Evolutionary conservation across 1,284 basidiomycete species (phyloP).

Genomic region (Erythrobasidium hasegawianum): DNA sequence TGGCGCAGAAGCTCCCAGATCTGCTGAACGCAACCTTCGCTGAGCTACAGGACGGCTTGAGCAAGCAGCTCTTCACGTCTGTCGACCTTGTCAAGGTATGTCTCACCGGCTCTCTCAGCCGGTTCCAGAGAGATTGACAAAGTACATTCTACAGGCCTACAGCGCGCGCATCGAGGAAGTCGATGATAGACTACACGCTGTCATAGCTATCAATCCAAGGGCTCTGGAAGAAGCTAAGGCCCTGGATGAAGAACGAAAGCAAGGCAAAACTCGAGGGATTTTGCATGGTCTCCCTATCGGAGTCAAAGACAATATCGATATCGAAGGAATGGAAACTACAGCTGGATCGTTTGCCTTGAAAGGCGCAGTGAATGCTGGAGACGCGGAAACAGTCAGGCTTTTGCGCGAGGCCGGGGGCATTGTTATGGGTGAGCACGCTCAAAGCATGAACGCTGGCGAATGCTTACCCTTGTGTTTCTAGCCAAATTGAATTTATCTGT

Average conservation of each 20-base stretch:
- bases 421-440: conserved; percentile 52
- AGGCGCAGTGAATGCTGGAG: conserved; percentile 57
- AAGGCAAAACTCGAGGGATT: conserved; percentile 54
- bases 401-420: conserved; percentile 65
- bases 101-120: not conserved
- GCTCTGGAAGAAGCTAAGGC: conserved; percentile 58
- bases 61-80: conserved; percentile 58
- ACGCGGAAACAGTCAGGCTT: conserved; percentile 60
- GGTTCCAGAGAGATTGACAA: not conserved
- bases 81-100: conserved; percentile 62
- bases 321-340: conserved; percentile 62
- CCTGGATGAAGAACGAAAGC: conserved; percentile 58
- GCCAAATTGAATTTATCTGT: conserved; percentile 50
- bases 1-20: too few species aligned
- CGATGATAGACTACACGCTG: conserved; percentile 61
- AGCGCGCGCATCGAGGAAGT: conserved; percentile 67
- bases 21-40: conserved; percentile 49
- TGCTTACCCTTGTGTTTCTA: not conserved
- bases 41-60: conserved; percentile 58
- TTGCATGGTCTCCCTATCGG: conserved; percentile 68
- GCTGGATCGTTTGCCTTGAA: conserved; percentile 54
- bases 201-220: conserved; percentile 62
- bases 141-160: conserved; percentile 56
- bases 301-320: conserved; percentile 68
- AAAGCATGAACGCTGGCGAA: too few species aligned